Base-by-base conservation (phyloP, 257 asterid genomes). In the Ophiorrhiza pumila region DNA sequence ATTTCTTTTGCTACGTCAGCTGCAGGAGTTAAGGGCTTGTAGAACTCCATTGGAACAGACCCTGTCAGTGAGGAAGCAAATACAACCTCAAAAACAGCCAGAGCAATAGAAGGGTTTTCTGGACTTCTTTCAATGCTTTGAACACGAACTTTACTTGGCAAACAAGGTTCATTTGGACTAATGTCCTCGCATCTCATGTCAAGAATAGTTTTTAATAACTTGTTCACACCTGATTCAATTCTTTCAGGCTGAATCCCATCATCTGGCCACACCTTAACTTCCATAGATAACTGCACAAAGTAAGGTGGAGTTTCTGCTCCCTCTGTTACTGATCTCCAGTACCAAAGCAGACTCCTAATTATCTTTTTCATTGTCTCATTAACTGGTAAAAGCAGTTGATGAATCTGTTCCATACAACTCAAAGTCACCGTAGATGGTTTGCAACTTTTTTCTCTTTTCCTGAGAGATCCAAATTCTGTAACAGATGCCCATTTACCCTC, bases 241-340 rank as follows among this genome's bases (percentile, higher is more conserved):
- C 93, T 90, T 80, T 94, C 99, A 9, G 99, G 99, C 78, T 94
- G 99, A 77, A 94, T 90, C 80, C 99, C 99, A 80, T 94, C 96
- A 74, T 91, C 96, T 57, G 99, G 99, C 98, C 99, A 94, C 61
- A 50, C 55, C 68, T 88, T 83, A 62, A 91, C 98, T 76, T 86
- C 95, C 89, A 94, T 83, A 61, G 99, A 94, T 85, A 94, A 76
- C 70, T 94, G 99, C 61, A 94, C 92, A 82, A 94, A 91, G 86
- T 91, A 90, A 17, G 99, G 99, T 57, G 99, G 99, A 57, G 97
- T 87, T 80, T 94, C 99, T 32, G 97, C 99, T 83, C 88, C 99
- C 85, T 88, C 97, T 12, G 97, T 94, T 78, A 91, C 81, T 45
- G 98, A 91, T 82, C 90, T 94, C 99, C 99, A 94, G 80, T 94